Percentiles rank a stretch among this genome's conserved stretches.
phyloP scores from a whole-genome alignment of 2,329 filamentous ascomycete species.

The Thielaviopsis punctulata region DNA sequence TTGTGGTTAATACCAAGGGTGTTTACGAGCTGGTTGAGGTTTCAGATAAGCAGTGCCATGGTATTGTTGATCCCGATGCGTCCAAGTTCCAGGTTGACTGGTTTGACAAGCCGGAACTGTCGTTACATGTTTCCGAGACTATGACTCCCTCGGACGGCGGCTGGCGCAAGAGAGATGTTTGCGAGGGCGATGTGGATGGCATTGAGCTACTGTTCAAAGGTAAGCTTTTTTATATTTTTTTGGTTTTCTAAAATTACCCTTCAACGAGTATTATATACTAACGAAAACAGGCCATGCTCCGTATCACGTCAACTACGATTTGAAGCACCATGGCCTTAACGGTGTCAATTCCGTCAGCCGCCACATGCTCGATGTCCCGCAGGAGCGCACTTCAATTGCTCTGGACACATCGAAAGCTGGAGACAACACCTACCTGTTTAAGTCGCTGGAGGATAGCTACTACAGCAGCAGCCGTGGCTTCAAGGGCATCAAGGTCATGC shows the following conservation, averaged over 20 bases:
- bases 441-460: constrained; percentile 64
- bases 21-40: constrained; percentile 68
- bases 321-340: constrained; percentile 52
- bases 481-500: constrained; percentile 52
- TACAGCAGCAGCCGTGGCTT: constrained; percentile 61
- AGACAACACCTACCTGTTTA: constrained; percentile 72
- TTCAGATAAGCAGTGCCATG: constrained; percentile 64
- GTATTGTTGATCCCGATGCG: constrained; percentile 56
- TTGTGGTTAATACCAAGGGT: constrained; percentile 50
- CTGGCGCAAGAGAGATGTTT: constrained; percentile 65
- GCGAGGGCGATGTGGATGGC: constrained; percentile 83
- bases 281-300: constrained; percentile 55
- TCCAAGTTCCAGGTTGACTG: constrained; percentile 66
- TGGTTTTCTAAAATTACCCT: constrained; percentile 14
- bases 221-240: constrained; percentile 21
- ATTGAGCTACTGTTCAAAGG: constrained; percentile 69
- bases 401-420: constrained; percentile 79
- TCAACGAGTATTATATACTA: too few relatives aligned
- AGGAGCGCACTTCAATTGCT: constrained; percentile 58
- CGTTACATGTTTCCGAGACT: constrained; percentile 46
- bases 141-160: constrained; percentile 33
- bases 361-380: constrained; percentile 59
- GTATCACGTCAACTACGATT: constrained; percentile 66
- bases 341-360: constrained; percentile 47
- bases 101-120: constrained; percentile 64